A percentile compares a stretch with the other conserved stretches of the same genome.
Evolutionary conservation across 192 early-diverging fungal species (phyloP).

Genomic region (Coemansia sp.): DNA sequence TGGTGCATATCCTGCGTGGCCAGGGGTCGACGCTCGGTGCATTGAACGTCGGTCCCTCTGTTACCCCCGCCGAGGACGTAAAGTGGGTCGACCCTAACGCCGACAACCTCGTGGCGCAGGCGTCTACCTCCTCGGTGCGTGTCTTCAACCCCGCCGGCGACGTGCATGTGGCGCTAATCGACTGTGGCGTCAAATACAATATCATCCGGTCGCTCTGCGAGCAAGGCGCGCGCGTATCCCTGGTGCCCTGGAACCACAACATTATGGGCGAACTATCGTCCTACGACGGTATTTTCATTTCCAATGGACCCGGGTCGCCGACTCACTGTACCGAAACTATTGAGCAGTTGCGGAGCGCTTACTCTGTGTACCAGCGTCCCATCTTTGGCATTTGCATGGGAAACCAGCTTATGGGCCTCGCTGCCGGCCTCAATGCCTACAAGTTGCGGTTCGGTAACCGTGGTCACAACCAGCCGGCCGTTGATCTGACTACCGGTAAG

Average conservation of each 20-base stretch:
- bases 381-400: slow-evolving; percentile 99
- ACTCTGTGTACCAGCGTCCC: slow-evolving; percentile 72
- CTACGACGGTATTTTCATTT: slow-evolving; percentile 83
- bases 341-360: slow-evolving; percentile 63
- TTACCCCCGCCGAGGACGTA: slow-evolving; percentile 76
- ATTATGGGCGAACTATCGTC: slow-evolving; percentile 72
- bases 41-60: slow-evolving; percentile 74
- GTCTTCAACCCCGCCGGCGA: slow-evolving; percentile 56
- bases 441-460: slow-evolving; percentile 99
- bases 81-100: slow-evolving; percentile 91
- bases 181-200: slow-evolving; percentile 99
- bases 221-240: slow-evolving; percentile 86
- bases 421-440: slow-evolving; percentile 82
- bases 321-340: slow-evolving; percentile 77
- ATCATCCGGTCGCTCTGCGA: slow-evolving; percentile 96
- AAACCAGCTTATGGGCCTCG: slow-evolving; percentile 93
- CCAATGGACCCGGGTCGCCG: slow-evolving; percentile 98
- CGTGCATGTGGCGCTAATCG: slow-evolving; percentile 84
- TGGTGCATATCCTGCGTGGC: slow-evolving; percentile 94
- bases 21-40: slow-evolving; percentile 88
- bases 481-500: slow-evolving; percentile 87
- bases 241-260: slow-evolving; percentile 97
- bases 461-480: slow-evolving; percentile 99
- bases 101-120: slow-evolving; percentile 91
- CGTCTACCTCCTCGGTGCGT: slow-evolving; percentile 76